Base-by-base conservation (phyloP, 75 land plant species). In the Pinus taeda region DNA sequence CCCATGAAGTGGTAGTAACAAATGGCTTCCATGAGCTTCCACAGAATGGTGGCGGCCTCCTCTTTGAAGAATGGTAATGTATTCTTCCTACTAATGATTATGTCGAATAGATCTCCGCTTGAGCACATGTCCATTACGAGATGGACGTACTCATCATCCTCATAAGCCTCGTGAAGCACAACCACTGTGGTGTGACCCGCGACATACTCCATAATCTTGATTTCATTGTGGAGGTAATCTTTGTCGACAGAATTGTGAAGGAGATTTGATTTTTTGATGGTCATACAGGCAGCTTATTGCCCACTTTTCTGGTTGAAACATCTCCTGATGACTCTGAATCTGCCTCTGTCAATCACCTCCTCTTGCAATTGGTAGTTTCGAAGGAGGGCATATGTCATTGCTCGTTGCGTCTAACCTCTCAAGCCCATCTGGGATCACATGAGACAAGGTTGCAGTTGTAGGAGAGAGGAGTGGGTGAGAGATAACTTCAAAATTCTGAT, bases 1-100 rank as follows among this genome's bases (percentile, higher is more conserved):
- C 91, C 91, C 45, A 57, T 62, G 45, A 82, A 77, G 79, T 89
- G 93, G 71, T 87, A 87, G 69, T 63, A 81, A 4, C 79, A 81
- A 56, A 91, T 4, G 18, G 89, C 87, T 33, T 64, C 66, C 71
- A 87, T 58, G 57, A 91, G 57, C 30, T 45, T 79, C 13, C 24
- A 12, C 73, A 89, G 24, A 49, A 87, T 45, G 3, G 74, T 57
- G n/a, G 87, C 87, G 4, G 87, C 87, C 36, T 81, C 80, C 26
- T 60, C 17, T 76, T 91, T 91, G 4, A 81, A 3, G 15, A 82
- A 33, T 8, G 49, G 49, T 0, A 60, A n/a, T 6, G 62, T 71
- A 4, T 33, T 53, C 29, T 9, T 26, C 61, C 60, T 55, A 2
- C 30, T 37, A 26, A 65, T 9, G 57, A 91, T 56, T 33, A 77